Conservation (phyloP, 352 stramenopile species). For the Sclerospora graminicola region DNA sequence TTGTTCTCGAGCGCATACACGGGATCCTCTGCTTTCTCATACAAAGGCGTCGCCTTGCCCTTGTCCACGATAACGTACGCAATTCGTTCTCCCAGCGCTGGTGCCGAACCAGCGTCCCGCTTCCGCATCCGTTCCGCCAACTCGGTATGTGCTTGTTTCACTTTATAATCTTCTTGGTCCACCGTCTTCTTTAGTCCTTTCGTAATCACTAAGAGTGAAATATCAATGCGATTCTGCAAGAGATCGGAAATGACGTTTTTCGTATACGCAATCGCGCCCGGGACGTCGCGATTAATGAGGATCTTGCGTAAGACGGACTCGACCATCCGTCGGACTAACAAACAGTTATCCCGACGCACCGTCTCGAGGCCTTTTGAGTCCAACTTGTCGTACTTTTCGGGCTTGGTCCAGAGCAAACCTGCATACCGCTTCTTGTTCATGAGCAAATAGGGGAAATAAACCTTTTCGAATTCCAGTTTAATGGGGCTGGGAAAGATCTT, state of each 20-base stretch:
- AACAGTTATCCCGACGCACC: conserved; percentile 98
- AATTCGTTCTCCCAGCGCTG: conserved; percentile 97
- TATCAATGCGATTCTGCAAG: conserved; percentile 99
- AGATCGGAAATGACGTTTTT: conserved; percentile 97
- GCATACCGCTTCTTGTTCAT: conserved; percentile 99
- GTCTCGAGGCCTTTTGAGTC: conserved; percentile 98
- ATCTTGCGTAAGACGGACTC: conserved; percentile 98
- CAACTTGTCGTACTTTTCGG: conserved; percentile 98
- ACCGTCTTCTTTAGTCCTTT: conserved; percentile 98
- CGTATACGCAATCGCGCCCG: conserved; percentile 94
- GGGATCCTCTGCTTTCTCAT: conserved; percentile 97
- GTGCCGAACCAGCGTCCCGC: conserved; percentile 93
- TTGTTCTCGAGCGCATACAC: conserved; percentile 99
- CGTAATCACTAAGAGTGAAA: conserved; percentile 99
- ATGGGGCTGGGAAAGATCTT: conserved; percentile 96
- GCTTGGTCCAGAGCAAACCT: conserved; percentile 67
- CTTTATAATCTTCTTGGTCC: conserved; percentile 96
- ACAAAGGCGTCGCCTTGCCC: conserved; percentile 91
- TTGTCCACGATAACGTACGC: conserved; percentile 99
- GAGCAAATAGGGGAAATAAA: conserved; percentile 99
- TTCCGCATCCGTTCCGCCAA: conserved; percentile 97
- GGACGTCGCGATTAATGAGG: conserved; percentile 94
- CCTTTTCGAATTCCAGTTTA: conserved; percentile 99
- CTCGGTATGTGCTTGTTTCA: conserved; percentile 99
- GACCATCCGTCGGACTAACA: conserved; percentile 95